Base-by-base conservation (phyloP, 1,284 basidiomycete genomes). In the Hemileia vastatrix region DNA sequence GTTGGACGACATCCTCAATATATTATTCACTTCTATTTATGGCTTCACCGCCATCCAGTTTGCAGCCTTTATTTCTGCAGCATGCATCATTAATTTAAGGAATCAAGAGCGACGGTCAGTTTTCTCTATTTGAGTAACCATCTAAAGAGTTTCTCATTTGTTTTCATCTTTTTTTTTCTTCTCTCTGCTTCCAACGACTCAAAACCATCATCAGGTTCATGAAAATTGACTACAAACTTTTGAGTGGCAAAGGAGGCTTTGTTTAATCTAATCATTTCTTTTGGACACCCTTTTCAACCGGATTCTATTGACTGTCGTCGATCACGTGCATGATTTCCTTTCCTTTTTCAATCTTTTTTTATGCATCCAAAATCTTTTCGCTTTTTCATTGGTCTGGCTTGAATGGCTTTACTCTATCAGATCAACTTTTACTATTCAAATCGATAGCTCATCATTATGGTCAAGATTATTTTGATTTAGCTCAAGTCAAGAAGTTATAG, bases 131-230 rank as follows among this genome's bases (percentile, higher is more conserved):
- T 11, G 9, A 3, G 9, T 2, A 53, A 33, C 47, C 23, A 19
- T 13, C 33, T 9, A 9, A 9, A 19, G 21, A 32, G 6, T 24
- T 15, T 31, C 19, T 52, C 6, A 49, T 52, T 36, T 40, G 6
- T 40, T 36, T 6, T 27, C 44, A 3, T 23, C 24, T 13, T 24
- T 6, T 3, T 18, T 61, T 21, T 6, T 48, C 5, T 36, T 36
- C 3, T 45, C 6, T n/a, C n/a, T n/a, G n/a, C n/a, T n/a, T n/a
- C n/a, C n/a, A n/a, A n/a, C n/a, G n/a, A n/a, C n/a, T n/a, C n/a
- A n/a, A n/a, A n/a, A n/a, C n/a, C n/a, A n/a, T n/a, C n/a, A n/a
- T 44, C 47, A 63, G 61, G 48, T 57, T 63, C 18, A 44, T 63
- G 61, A 45, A 49, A 23, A 63, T 63, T 31, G 61, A 63, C 44